A percentile compares a stretch with the other conserved stretches of the same genome.
Evolutionary conservation across 768 basidiomycete species (phyloP).

Genomic region (Boletus eberwhitei): DNA sequence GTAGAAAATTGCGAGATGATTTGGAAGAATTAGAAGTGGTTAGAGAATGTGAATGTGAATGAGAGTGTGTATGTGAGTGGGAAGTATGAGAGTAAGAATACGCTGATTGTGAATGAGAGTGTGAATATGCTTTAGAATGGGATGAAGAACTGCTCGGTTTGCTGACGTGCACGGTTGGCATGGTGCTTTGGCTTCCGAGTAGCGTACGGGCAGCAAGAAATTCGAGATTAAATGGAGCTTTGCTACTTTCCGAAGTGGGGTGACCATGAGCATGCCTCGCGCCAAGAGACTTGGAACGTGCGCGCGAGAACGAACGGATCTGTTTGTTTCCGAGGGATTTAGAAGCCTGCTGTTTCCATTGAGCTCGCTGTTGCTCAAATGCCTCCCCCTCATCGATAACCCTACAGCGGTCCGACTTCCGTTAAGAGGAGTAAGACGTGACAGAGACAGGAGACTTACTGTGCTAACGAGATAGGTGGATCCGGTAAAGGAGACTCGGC

Average conservation of each 20-base stretch:
- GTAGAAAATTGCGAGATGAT: slow-evolving; percentile 21
- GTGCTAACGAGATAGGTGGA: slow-evolving; percentile 55
- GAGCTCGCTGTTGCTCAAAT: slow-evolving; percentile 59
- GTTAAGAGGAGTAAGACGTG: background rate
- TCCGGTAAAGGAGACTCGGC: slow-evolving; percentile 58
- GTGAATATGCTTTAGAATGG: slow-evolving; percentile 29
- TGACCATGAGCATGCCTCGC: slow-evolving; percentile 19
- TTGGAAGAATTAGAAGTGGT: slow-evolving; percentile 33
- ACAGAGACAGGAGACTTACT: slow-evolving; percentile 29
- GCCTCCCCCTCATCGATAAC: slow-evolving; percentile 63
- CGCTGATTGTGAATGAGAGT: slow-evolving; percentile 26
- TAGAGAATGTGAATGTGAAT: slow-evolving; percentile 40
- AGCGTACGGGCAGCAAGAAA: slow-evolving; percentile 65
- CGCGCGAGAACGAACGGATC: slow-evolving; percentile 58
- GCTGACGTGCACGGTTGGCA: slow-evolving; percentile 38
- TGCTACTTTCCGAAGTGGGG: slow-evolving; percentile 22
- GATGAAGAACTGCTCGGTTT: slow-evolving; percentile 14
- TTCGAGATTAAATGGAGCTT: slow-evolving; percentile 37
- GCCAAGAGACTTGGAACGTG: slow-evolving; percentile 39
- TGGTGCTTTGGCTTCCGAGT: slow-evolving; percentile 59
- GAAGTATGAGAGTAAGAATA: slow-evolving; percentile 21
- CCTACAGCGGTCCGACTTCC: slow-evolving; percentile 32
- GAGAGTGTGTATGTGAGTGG: slow-evolving; percentile 27
- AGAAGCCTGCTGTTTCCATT: slow-evolving; percentile 64
- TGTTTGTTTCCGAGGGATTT: slow-evolving; percentile 64